Evolutionary conservation across 2,329 filamentous ascomycete species (phyloP), one percentile per base, ranked within the genome.

Genomic region (Beauveria asiatica): DNA sequence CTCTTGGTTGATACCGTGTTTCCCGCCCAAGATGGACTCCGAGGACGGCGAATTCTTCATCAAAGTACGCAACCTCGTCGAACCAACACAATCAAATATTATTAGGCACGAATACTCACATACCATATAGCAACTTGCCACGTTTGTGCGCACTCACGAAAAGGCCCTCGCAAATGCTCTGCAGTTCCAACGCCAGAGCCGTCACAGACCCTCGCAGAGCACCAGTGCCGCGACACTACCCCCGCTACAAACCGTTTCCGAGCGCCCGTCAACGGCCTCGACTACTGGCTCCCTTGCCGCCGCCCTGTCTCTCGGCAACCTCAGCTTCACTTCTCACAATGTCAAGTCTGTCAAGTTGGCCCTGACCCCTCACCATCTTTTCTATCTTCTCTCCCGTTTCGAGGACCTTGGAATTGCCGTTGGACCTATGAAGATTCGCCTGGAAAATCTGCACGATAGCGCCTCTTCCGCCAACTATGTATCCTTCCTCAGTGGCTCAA

Each of bases 141-240:
- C 88, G 76, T 97, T 96, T 76, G 92, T 99, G 76, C 91, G 92
- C 64, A 96, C 92, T 60, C 92, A 99, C 79, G 94, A 99, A 76
- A 96, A 96, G 77, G 93, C 92, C 42, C 84, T 99, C 64, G 94
- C 94, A 71, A 97, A 97, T 78, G 93, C 93, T 68, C 80, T 97
- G 64, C 93, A 97, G 74, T 82, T 95, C 67, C 73, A 73, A 60
- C 87, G 88, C 73, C 87, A 90, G 69, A 78, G 83, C 64, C 88
- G 87, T 68, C 85, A 92, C 84, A 83, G 82, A 66, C 76, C 84
- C 60, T 86, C 87, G 13, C 83, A 86, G 67, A 87, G 83, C 70
- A 80, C 85, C 55, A 83, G 83, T 62, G 80, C 83, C 30, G 77
- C 83, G 60, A 75, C 80, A 56, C 76, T 78, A 59, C 79, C 80